A percentile compares a stretch with the other conserved stretches of the same genome.
Evolutionary conservation across 208 protist genomes (phyloP).

Genomic region (Crithidia thermophila): DNA sequence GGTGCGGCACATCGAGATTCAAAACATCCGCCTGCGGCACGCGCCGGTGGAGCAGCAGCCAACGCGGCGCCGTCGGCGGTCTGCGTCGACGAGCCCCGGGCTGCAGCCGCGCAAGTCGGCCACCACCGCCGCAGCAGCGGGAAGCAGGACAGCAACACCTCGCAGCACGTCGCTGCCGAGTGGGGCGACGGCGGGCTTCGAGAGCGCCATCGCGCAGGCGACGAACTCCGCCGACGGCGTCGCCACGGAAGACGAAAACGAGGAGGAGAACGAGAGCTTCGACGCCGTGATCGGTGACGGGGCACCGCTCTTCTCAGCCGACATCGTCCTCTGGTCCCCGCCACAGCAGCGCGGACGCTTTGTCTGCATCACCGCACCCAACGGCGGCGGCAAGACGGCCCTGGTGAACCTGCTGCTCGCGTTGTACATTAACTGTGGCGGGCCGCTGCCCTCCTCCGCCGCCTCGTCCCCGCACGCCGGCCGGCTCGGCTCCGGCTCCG

Average conservation of each 20-base stretch:
- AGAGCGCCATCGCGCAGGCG: background rate
- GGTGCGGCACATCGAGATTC: conserved; percentile 26
- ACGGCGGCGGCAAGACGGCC: conserved; percentile 67
- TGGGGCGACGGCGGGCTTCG: background rate
- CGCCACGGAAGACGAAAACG: conserved; percentile 1
- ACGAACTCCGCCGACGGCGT: background rate
- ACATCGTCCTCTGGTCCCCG: conserved; percentile 28
- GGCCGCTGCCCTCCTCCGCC: background rate
- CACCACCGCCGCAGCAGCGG: background rate
- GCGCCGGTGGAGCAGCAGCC: conserved; percentile 5
- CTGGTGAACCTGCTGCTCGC: conserved; percentile 58
- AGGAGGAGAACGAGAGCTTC: conserved; percentile 1
- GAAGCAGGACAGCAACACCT: background rate
- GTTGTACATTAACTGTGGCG: conserved; percentile 31
- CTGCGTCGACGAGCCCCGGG: no score
- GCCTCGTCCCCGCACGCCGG: conserved; percentile 11
- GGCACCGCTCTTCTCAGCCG: conserved; percentile 17
- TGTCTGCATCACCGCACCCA: conserved; percentile 62
- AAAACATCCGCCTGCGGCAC: conserved; percentile 32
- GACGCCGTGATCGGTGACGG: background rate
- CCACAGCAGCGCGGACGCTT: conserved; percentile 39
- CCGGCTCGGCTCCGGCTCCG: conserved; percentile 3
- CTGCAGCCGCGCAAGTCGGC: background rate
- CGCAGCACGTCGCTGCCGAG: conserved; percentile 5
- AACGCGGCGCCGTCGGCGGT: background rate